Evolutionary conservation across 768 basidiomycete species (phyloP), one percentile per base, ranked within the genome.

Genomic region (Amylocystis lapponica): DNA sequence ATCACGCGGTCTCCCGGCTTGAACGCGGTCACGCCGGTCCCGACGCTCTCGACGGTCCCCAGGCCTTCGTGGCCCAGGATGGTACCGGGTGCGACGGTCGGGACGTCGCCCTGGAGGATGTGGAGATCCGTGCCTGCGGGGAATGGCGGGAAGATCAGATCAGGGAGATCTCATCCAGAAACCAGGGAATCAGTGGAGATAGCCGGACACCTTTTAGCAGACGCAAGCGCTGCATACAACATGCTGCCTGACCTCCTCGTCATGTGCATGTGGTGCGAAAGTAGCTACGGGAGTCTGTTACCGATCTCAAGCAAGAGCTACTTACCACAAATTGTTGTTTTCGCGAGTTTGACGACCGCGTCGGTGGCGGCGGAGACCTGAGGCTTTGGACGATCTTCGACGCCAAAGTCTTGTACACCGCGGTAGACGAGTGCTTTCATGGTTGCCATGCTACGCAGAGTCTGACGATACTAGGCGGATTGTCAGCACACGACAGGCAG

Each of bases 51-150:
- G 23, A 69, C 59, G 20, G 65, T 11, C 4, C 61, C 68, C 1
- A 66, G 43, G 6, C 68, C 69, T 51, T 69, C 68, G 35, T 69
- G 68, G 5, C 69, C 65, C 27, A 69, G 63, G 10, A 67, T 66
- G 49, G 65, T 65, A 36, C 65, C 64, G 5, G 20, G 36, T 10
- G 39, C 12, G 22, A 46, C 49, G 14, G 54, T 50, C 12, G 58
- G 43, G 27, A 59, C 53, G 42, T 59, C 56, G 32, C 58, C 58
- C 40, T 59, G 51, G 45, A 52, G 58, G 47, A 52, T 61, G 36
- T 67, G 68, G 29, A 60, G 54, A 49, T 70, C 68, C 0, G 69
- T 69, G 33, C 65, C 66, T 59, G 27, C 11, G 14, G 6, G 5
- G 7, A n/a, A 6, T 6, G 14, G 32, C n/a, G n/a, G n/a, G 19